phyloP scores from a whole-genome alignment of 2,329 filamentous ascomycete species.

The Cladosporium sphaerospermum region DNA sequence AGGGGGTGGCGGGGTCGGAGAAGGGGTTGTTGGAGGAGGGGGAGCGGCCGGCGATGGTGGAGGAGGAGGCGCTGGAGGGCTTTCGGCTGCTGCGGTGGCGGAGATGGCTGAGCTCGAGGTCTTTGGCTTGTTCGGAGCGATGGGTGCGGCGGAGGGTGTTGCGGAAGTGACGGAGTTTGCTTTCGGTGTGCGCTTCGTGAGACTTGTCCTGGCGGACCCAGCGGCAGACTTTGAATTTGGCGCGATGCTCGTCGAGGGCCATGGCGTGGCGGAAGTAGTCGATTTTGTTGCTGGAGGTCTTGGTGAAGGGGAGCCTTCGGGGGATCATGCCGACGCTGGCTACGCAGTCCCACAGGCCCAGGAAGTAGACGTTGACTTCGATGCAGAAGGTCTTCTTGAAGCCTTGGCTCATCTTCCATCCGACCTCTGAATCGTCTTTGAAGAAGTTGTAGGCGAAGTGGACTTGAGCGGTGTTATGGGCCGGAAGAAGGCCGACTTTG shows the following conservation, averaged over 20 bases:
- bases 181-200: not conserved
- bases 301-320: conserved; percentile 34
- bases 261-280: conserved; percentile 58
- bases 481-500: conserved; percentile 35
- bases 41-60: not conserved
- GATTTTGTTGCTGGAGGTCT: conserved; percentile 32
- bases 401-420: conserved; percentile 30
- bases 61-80: not conserved
- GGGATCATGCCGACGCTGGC: conserved; percentile 37
- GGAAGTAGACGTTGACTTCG: conserved; percentile 38
- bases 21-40: not conserved
- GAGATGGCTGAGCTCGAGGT: not conserved
- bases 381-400: conserved; percentile 43
- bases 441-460: conserved; percentile 42
- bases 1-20: not conserved
- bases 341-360: conserved; percentile 33
- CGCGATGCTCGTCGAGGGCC: conserved; percentile 63
- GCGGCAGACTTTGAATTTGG: conserved; percentile 50
- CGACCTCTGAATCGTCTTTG: conserved; percentile 32
- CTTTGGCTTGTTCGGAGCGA: conserved; percentile 12
- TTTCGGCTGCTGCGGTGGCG: not conserved
- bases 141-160: conserved; percentile 1
- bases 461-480: conserved; percentile 33
- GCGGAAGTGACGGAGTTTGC: conserved; percentile 6
- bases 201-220: conserved; percentile 1